Base-by-base conservation (phyloP, 345 rosid genomes). In the Noccaea bulbosa region DNA sequence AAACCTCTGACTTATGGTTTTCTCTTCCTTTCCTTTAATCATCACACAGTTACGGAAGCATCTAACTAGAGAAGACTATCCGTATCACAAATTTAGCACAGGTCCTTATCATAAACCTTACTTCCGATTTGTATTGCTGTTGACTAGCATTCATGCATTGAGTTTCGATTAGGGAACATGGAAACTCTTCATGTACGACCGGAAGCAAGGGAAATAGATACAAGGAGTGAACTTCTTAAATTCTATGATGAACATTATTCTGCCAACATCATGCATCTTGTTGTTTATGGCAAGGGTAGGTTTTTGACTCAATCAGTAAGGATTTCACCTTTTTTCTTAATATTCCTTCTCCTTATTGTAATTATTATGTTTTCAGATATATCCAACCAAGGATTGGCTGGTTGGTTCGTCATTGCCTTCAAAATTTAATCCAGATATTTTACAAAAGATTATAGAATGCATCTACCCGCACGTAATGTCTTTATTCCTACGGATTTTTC, bases 251-350 rank as follows among this genome's bases (percentile, higher is more conserved):
- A 88, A 61, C 50, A 91, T 61, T 93, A 93, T 84, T 93, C 98
- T 27, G 89, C 98, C 70, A 93, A 88, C 80, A 81, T 86, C 57
- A 93, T 93, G 97, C 82, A 85, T 83, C 81, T 93, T 40, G 96
- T 88, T 64, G 83, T 93, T 34, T 93, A 93, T 77, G 79, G 85
- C 58, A 90, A 88, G 79, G 98, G 98, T 88, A 69, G 47, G 87
- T 71, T 53, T 58, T 62, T n/a, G n/a, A n/a, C n/a, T n/a, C n/a
- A n/a, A n/a, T n/a, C n/a, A n/a, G n/a, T n/a, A n/a, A n/a, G n/a
- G n/a, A n/a, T n/a, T n/a, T n/a, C n/a, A n/a, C n/a, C n/a, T n/a
- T n/a, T 56, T 69, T 15, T 27, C 15, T 17, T 40, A 37, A n/a
- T 43, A 33, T 40, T 32, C 16, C 3, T 53, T 72, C 74, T 38